Base-by-base conservation (phyloP, 768 basidiomycete species). In the Mycena maculata region DNA sequence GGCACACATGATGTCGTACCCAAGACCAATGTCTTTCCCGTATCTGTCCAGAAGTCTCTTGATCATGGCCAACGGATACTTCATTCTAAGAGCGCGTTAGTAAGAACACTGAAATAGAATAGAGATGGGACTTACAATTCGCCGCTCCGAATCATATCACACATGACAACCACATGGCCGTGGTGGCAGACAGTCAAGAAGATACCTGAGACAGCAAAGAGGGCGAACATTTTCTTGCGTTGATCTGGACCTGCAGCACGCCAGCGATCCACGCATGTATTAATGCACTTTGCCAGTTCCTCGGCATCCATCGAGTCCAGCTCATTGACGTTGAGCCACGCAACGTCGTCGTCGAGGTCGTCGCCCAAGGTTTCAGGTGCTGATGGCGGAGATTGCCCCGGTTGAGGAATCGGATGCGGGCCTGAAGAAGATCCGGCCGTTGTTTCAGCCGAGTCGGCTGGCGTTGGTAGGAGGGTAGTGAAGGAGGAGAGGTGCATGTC, bases 111-210 rank as follows among this genome's bases (percentile, higher is more conserved):
- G 49, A 28, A 25, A 23, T 27, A 60, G 28, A 36, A 31, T 13
- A 12, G 5, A 11, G 49, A 23, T 25, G 13, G 42, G 20, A 70
- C 71, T 49, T 59, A 77, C 74, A 76, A 50, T 60, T 77, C 75
- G 2, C 75, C 72, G 22, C 75, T 75, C 16, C 56, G 62, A 25
- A 75, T 78, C n/a, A n/a, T n/a, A n/a, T n/a, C n/a, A n/a, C n/a
- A n/a, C n/a, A n/a, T n/a, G n/a, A n/a, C n/a, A n/a, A n/a, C n/a
- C n/a, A n/a, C n/a, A n/a, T n/a, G n/a, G n/a, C n/a, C n/a, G n/a
- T n/a, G n/a, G n/a, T n/a, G n/a, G n/a, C n/a, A n/a, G n/a, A n/a
- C n/a, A n/a, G n/a, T n/a, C n/a, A n/a, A n/a, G n/a, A n/a, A n/a
- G 5, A 77, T 68, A 1, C 76, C 75, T 13, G 74, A 67, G 15